Conservation (phyloP, 805 yeast species). For the Clavispora carvajalis region DNA sequence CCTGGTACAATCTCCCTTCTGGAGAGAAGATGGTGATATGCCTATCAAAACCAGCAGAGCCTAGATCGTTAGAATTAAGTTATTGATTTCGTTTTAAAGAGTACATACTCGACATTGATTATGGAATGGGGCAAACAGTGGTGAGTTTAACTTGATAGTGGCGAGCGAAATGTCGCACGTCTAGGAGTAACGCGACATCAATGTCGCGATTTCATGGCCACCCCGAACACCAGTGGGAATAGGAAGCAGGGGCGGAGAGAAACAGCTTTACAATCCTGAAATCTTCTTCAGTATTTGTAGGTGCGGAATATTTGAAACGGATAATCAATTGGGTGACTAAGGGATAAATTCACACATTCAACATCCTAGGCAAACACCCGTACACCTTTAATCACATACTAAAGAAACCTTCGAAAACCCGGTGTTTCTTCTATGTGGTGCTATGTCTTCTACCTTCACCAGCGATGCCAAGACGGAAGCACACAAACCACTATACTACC, state of each 20-base stretch:
- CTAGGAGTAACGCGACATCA: not conserved
- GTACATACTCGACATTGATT: constrained; percentile 15
- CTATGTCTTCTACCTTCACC: constrained; percentile 21
- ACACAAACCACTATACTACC: constrained; percentile 29
- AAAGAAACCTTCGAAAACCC: not conserved
- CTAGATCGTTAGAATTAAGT: constrained; percentile 41
- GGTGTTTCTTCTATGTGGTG: not conserved
- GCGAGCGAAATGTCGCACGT: constrained; percentile 3
- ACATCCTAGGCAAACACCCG: not conserved
- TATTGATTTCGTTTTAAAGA: not conserved
- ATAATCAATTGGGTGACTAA: no score
- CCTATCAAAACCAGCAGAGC: constrained; percentile 95
- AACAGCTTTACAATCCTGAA: no score
- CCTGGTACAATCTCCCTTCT: constrained; percentile 96
- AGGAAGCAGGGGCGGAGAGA: not conserved
- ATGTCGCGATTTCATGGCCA: constrained; percentile 1
- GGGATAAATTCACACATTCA: not conserved
- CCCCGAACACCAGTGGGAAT: not conserved
- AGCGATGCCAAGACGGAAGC: constrained; percentile 29
- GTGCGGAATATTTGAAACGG: no score
- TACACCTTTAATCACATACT: constrained; percentile 1
- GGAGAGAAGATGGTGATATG: constrained; percentile 98
- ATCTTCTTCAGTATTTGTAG: no score
- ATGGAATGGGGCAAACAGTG: not conserved
- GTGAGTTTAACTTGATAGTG: constrained; percentile 1